phyloP scores from a whole-genome alignment of 225 moss, liverwort and hornwort species.

The Sphagnum contortum region DNA sequence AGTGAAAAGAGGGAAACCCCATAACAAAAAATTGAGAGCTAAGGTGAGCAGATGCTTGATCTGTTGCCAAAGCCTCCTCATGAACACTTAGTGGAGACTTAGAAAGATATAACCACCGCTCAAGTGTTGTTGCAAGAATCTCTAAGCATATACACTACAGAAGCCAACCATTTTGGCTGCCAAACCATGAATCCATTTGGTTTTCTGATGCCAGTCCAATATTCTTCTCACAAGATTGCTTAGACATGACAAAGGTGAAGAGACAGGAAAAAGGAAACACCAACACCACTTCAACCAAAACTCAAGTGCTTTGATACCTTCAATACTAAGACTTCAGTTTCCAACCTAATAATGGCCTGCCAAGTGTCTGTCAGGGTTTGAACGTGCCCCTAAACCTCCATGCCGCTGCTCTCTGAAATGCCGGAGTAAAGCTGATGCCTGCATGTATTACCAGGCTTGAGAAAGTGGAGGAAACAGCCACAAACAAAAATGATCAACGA shows the following conservation, averaged over 20 bases:
- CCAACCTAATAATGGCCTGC: slow-evolving; percentile 35
- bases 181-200: neutral
- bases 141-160: slow-evolving; percentile 2
- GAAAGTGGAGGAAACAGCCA: neutral
- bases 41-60: neutral
- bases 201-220: neutral
- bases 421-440: slow-evolving; percentile 63
- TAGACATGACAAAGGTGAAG: slow-evolving; percentile 5
- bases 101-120: neutral
- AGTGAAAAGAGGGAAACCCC: neutral
- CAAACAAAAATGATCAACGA: neutral
- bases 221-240: slow-evolving; percentile 4
- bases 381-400: slow-evolving; percentile 66
- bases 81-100: neutral
- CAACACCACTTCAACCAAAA: no score
- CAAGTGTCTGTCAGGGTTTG: slow-evolving; percentile 71
- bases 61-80: neutral
- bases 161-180: neutral
- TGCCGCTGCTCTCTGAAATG: slow-evolving; percentile 97
- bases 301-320: neutral
- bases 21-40: neutral
- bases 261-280: neutral
- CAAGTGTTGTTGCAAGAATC: neutral
- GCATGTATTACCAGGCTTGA: neutral
- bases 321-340: neutral